These are phyloP conservation scores for Wickerhamomyces sydowiorum DNA, from an alignment of 805 yeast species.

Conservation along the genomic window DNA sequence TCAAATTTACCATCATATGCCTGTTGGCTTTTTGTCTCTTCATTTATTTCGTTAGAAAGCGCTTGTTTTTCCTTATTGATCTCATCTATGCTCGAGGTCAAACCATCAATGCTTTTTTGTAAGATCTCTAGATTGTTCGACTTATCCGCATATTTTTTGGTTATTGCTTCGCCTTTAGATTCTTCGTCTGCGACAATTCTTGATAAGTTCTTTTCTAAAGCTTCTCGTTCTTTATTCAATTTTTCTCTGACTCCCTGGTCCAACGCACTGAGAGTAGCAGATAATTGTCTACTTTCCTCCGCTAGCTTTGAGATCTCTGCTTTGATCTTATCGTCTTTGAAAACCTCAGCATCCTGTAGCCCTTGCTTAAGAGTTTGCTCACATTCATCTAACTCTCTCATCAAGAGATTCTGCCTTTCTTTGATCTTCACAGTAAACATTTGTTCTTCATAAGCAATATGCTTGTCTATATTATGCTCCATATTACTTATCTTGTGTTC, in stretches of 20 bases:
- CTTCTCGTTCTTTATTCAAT: constrained; percentile 3
- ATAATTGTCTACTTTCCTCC: constrained; percentile 5
- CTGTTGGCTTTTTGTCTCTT: background rate
- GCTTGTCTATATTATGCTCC: constrained; percentile 7
- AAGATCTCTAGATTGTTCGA: constrained; percentile 19
- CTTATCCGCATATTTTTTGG: constrained; percentile 22
- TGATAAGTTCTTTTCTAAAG: constrained; percentile 13
- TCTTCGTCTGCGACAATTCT: constrained; percentile 20
- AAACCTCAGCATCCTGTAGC: constrained; percentile 22
- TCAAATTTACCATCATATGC: background rate
- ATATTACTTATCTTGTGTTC: constrained; percentile 11
- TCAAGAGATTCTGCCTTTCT: constrained; percentile 24
- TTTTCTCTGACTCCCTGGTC: background rate
- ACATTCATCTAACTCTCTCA: constrained; percentile 29
- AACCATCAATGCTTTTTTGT: constrained; percentile 6
- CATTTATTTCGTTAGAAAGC: constrained; percentile 15
- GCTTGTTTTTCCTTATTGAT: constrained; percentile 12
- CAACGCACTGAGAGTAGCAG: background rate
- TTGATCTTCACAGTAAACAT: constrained; percentile 16
- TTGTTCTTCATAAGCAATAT: constrained; percentile 10
- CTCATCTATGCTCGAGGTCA: constrained; percentile 9
- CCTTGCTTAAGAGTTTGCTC: constrained; percentile 20
- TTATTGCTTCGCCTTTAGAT: constrained; percentile 23
- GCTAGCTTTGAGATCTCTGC: constrained; percentile 17
- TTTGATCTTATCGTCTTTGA: constrained; percentile 19